Evolutionary conservation across 2,329 filamentous ascomycete species (phyloP), one percentile per base, ranked within the genome.

Genomic region (Massarina eburnea): DNA sequence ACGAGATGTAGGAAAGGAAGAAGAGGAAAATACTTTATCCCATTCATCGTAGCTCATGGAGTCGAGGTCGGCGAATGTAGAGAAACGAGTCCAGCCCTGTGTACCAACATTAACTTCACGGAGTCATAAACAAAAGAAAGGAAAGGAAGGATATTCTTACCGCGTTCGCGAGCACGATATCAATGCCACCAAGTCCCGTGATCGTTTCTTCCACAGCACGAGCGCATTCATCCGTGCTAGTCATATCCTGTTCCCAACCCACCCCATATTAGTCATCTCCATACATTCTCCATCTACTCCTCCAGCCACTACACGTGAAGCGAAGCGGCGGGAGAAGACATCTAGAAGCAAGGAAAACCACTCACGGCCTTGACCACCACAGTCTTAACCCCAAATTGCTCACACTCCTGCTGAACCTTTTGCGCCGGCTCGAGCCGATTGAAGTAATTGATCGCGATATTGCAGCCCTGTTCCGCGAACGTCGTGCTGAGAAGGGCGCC

Each of bases 91-190:
- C 79, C 80, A 86, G 19, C 82, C 83, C 78, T 80, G 8, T 30
- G 32, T 21, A 9, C 17, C 17, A 1, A 12, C 3, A 17, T 44
- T 14, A 20, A 8, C 22, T 34, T 36, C 26, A 14, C 14, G 22
- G 2, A 27, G 9, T 39, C 7, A 39, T 15, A 40, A 6, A 20
- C 3, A 18, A n/a, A 17, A 18, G 9, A 27, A n/a, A 30, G 15
- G 17, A 15, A 22, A 7, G 26, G 2, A 24, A 36, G 21, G 14
- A 9, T 38, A 19, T 7, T 14, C 14, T 29, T 59, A 83, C 80
- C 15, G 86, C 86, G 67, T 94, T 94, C 2, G 85, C 87, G 58
- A 92, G 81, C 36, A 94, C 75, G 32, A 90, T 78, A 70, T 94
- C 88, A n/a, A 94, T 67, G 1, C 84, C 82, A 4, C 85, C 86